A percentile compares a stretch with the other conserved stretches of the same genome.
Conservation (phyloP, 2,329 filamentous ascomycete species). For the Botrytis squamosa region DNA sequence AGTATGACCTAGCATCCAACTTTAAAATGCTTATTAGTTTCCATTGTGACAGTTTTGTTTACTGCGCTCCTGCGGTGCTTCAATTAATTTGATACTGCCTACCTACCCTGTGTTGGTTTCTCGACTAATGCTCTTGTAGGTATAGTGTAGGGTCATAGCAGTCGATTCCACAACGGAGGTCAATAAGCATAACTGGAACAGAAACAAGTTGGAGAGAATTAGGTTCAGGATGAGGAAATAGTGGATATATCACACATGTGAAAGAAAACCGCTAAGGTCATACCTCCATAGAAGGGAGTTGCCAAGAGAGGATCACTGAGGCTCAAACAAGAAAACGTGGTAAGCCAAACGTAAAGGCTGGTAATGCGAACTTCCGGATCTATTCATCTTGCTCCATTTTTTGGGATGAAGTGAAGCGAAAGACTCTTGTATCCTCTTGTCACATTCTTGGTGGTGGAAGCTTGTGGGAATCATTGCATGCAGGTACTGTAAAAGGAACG, state of each 20-base stretch:
- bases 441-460: background rate
- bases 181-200: background rate
- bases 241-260: background rate
- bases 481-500: background rate
- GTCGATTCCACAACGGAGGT: background rate
- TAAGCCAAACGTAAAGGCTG: background rate
- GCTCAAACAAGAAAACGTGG: slow-evolving; percentile 16
- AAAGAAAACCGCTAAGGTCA: background rate
- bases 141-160: background rate
- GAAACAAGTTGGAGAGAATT: slow-evolving; percentile 16
- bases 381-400: background rate
- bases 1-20: slow-evolving; percentile 2
- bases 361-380: background rate
- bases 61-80: background rate
- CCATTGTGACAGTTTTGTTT: background rate
- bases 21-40: background rate
- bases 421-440: background rate
- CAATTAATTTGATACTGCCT: slow-evolving; percentile 11
- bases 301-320: background rate
- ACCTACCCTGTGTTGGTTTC: background rate
- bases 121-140: background rate
- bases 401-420: background rate
- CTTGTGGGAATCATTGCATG: background rate
- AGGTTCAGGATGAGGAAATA: background rate
- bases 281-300: slow-evolving; percentile 22